Conservation (phyloP, 2,329 filamentous ascomycete genomes). For the Stagonosporopsis chrysanthemi region DNA sequence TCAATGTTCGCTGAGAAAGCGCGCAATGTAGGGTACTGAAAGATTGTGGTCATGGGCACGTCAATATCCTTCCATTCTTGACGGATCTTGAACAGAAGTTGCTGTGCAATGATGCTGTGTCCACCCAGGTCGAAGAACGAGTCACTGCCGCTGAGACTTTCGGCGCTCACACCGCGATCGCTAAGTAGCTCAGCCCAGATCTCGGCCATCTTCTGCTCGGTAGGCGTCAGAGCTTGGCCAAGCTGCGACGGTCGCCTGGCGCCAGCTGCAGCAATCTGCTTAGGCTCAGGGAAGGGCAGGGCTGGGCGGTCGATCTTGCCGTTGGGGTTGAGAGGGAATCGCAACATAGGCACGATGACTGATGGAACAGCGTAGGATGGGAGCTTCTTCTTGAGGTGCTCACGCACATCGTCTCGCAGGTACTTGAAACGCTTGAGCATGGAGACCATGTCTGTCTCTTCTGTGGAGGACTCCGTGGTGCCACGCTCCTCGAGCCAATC, state of each 20-base stretch:
- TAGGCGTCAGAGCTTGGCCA: conserved; percentile 60
- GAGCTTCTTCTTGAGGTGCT: conserved; percentile 74
- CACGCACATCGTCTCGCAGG: conserved; percentile 66
- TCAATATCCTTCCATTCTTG: conserved; percentile 68
- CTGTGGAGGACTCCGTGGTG: conserved; percentile 48
- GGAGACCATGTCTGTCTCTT: conserved; percentile 61
- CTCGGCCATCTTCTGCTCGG: conserved; percentile 71
- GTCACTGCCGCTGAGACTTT: conserved; percentile 68
- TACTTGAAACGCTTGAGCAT: conserved; percentile 68
- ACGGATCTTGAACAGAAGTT: conserved; percentile 76
- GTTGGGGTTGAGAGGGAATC: conserved; percentile 70
- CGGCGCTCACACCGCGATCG: conserved; percentile 66
- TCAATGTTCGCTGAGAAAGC: conserved; percentile 63
- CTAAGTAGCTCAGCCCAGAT: conserved; percentile 76
- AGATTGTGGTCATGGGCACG: conserved; percentile 74
- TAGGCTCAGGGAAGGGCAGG: conserved; percentile 80
- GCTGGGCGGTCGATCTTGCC: conserved; percentile 81
- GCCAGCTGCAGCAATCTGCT: conserved; percentile 67
- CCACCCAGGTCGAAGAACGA: conserved; percentile 83
- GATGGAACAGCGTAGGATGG: conserved; percentile 79
- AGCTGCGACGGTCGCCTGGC: conserved; percentile 55
- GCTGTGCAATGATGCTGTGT: conserved; percentile 81
- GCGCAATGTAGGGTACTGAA: conserved; percentile 69
- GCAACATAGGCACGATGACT: conserved; percentile 74
- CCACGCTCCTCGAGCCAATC: conserved; percentile 65